Base-by-base conservation (phyloP, 1,139 yeast species). In the Yarrowia galli region DNA sequence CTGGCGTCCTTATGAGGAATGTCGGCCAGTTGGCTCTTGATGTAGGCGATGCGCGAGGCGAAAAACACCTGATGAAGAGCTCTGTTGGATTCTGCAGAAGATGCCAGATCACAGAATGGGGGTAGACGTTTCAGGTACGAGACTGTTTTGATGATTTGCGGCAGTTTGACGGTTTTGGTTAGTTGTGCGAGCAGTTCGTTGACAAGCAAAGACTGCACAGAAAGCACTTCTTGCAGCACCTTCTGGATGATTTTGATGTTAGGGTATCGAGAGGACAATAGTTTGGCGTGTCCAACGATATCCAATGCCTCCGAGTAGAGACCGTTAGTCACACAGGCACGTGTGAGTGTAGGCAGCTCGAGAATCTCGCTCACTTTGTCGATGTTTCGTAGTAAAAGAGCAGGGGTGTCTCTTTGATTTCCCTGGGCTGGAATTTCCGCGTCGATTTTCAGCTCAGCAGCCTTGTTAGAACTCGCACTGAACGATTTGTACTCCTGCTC, bases 271-370 rank as follows among this genome's bases (percentile, higher is more conserved):
- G 88, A 84, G 0, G 83, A 80, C 48, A 93, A 80, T 65, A 96
- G 83, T 70, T 87, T 85, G 0, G 90, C 86, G 74, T 90, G 87
- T 56, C 89, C 84, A 20, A 92, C 88, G 20, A 91, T 85, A 72
- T 91, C 97, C 45, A 93, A 83, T 8, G 97, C 92, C 74, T 92
- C 97, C 51, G 92, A 91, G 75, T 92, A 95, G 75, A 91, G 91
- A 0, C 97, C 97, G 67, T 90, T 89, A 67, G 86, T 82, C 8
- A 92, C 91, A 77, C 98, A 91, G n/a, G 93, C 86, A 68, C 87
- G 84, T 51, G 96, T 88, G 67, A 93, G 78, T 1, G 96, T 84
- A 0, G 98, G 98, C 40, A 95, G 80, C 74, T 92, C 97, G 70
- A 93, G 80, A 13, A 92, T 83, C 73, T 91, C 97, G 70, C 90